phyloP scores from a whole-genome alignment of 345 rosid genomes.

The Gossypium mustelinum region DNA sequence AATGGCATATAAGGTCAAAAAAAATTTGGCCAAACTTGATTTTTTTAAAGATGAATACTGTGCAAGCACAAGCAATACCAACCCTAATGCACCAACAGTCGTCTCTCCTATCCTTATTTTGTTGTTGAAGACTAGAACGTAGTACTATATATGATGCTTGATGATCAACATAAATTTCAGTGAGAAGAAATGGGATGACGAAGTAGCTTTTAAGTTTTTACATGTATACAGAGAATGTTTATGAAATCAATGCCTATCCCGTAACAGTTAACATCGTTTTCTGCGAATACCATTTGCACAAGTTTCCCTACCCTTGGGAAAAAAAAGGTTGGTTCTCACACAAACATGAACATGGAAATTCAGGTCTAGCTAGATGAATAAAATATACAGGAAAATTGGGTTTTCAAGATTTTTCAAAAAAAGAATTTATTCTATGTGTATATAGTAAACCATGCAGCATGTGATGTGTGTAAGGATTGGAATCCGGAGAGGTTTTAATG shows the following conservation, averaged over 20 bases:
- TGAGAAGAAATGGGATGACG: background rate
- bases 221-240: conserved; percentile 29
- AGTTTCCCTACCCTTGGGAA: conserved; percentile 12
- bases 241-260: background rate
- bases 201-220: background rate
- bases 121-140: background rate
- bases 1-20: background rate
- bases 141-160: background rate
- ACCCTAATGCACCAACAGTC: no score
- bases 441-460: background rate
- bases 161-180: conserved; percentile 26
- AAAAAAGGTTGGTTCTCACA: background rate
- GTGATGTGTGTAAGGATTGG: conserved; percentile 1
- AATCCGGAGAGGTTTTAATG: background rate
- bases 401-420: background rate
- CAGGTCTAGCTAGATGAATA: background rate
- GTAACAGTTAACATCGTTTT: conserved; percentile 1
- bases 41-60: background rate
- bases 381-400: background rate
- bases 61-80: background rate
- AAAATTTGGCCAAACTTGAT: background rate
- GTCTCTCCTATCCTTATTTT: no score
- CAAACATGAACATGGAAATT: background rate
- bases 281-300: conserved; percentile 6
- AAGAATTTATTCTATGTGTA: background rate